Conservation (phyloP, 2,329 filamentous ascomycete species). For the Calycina herbarum region DNA sequence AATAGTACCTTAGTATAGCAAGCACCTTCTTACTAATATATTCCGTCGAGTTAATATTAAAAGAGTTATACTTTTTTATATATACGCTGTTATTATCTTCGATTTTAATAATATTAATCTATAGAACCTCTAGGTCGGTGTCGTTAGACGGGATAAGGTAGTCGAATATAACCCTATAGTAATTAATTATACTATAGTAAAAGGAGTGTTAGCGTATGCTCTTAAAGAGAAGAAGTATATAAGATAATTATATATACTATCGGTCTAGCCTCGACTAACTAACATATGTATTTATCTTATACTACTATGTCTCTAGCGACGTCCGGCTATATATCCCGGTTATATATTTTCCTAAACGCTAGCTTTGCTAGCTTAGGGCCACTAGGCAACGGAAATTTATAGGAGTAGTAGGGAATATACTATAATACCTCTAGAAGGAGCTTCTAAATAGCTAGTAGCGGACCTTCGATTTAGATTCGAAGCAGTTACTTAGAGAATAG, state of each 20-base stretch:
- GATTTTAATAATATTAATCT: too few relatives aligned
- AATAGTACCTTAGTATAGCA: too few relatives aligned
- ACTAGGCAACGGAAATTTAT: constrained; percentile 12
- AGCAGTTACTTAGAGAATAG: constrained; percentile 13
- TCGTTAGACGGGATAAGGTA: too few relatives aligned
- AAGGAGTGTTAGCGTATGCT: constrained; percentile 2
- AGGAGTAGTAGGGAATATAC: constrained; percentile 12
- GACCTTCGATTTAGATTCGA: constrained; percentile 20
- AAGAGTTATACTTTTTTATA: too few relatives aligned
- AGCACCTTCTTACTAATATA: too few relatives aligned
- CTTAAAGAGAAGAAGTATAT: neutral
- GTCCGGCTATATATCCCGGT: constrained; percentile 12
- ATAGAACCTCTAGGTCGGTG: too few relatives aligned
- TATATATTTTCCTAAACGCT: constrained; percentile 17
- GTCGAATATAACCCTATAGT: too few relatives aligned
- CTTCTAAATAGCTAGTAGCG: constrained; percentile 19
- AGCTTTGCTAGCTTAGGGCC: constrained; percentile 18
- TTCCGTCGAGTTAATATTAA: too few relatives aligned
- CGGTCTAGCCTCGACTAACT: constrained; percentile 15
- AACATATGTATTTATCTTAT: constrained; percentile 20
- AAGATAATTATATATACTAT: constrained; percentile 11
- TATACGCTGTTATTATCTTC: too few relatives aligned
- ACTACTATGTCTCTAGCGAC: constrained; percentile 19
- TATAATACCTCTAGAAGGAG: constrained; percentile 21
- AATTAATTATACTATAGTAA: constrained; percentile 36